Percentiles rank a stretch among this genome's conserved stretches.
phyloP scores from a whole-genome alignment of 1,139 yeast species.

The Nakaseomyces delphensis region DNA sequence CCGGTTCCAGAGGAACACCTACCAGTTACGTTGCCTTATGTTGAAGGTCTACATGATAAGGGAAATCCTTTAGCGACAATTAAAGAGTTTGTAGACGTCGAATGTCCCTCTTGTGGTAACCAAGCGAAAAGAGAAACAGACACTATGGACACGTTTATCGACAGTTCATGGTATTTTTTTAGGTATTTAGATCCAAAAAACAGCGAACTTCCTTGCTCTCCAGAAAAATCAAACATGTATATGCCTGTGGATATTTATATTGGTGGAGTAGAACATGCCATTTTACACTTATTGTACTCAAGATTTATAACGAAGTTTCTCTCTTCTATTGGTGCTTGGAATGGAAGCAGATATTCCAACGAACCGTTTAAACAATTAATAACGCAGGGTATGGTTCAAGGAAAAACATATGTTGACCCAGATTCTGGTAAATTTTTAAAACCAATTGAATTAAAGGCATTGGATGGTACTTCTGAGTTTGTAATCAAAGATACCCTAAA shows the following conservation, averaged over 20 bases:
- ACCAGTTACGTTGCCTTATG: slow-evolving; percentile 71
- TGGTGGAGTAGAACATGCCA: slow-evolving; percentile 97
- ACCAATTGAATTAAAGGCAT: slow-evolving; percentile 58
- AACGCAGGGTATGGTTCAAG: slow-evolving; percentile 98
- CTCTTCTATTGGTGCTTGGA: slow-evolving; percentile 52
- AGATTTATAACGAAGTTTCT: slow-evolving; percentile 79
- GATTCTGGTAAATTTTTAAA: slow-evolving; percentile 62
- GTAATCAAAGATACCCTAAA: slow-evolving; percentile 43
- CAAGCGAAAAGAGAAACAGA: slow-evolving; percentile 86
- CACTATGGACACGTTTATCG: slow-evolving; percentile 98
- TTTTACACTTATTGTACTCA: slow-evolving; percentile 75
- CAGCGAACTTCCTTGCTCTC: slow-evolving; percentile 41
- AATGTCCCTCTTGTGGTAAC: slow-evolving; percentile 74
- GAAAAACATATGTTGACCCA: slow-evolving; percentile 72
- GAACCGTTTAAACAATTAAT: slow-evolving; percentile 77
- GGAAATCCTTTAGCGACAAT: slow-evolving; percentile 68
- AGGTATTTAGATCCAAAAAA: slow-evolving; percentile 75
- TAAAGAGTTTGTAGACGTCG: slow-evolving; percentile 60
- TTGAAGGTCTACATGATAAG: slow-evolving; percentile 41
- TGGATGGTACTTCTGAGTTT: slow-evolving; percentile 33
- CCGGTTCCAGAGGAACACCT: slow-evolving; percentile 81
- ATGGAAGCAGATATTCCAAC: slow-evolving; percentile 42
- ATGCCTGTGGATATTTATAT: slow-evolving; percentile 86
- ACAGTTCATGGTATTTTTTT: slow-evolving; percentile 93
- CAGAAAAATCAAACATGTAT: slow-evolving; percentile 41